phyloP scores from a whole-genome alignment of 1,284 basidiomycete genomes.

The Papiliotrema flavescens region DNA sequence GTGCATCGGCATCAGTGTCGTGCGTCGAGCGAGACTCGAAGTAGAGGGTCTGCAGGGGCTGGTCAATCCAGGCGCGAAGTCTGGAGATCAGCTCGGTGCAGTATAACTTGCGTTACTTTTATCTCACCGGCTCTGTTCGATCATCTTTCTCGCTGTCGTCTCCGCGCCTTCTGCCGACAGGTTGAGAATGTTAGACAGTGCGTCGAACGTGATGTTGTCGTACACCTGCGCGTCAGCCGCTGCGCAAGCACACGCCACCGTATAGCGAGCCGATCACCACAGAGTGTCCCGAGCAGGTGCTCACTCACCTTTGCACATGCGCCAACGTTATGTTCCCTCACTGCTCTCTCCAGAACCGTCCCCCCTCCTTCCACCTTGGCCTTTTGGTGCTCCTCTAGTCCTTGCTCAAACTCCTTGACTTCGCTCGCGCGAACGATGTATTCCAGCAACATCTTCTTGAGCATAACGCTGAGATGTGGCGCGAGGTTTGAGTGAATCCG shows the following conservation, averaged over 20 bases:
- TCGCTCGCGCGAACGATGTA: conserved; percentile 87
- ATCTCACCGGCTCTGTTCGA: conserved; percentile 79
- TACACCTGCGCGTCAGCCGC: too few species aligned
- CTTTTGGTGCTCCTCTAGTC: conserved; percentile 86
- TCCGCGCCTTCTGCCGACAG: conserved; percentile 83
- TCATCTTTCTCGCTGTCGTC: conserved; percentile 74
- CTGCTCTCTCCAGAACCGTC: conserved; percentile 93
- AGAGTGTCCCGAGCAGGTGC: too few species aligned
- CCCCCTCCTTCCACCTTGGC: conserved; percentile 75
- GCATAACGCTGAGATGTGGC: conserved; percentile 64
- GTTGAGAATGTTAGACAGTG: conserved; percentile 77
- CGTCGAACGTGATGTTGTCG: conserved; percentile 88
- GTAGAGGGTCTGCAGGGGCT: conserved; percentile 87
- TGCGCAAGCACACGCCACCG: neutral
- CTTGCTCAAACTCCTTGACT: conserved; percentile 81
- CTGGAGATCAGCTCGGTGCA: conserved; percentile 22
- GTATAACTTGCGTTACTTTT: too few species aligned
- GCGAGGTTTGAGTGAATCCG: conserved; percentile 64
- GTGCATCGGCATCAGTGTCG: conserved; percentile 69
- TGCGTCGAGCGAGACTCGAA: conserved; percentile 64
- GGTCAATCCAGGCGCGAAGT: conserved; percentile 84
- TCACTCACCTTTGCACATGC: conserved; percentile 72
- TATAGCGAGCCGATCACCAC: neutral
- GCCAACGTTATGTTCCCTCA: conserved; percentile 96
- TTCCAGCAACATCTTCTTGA: conserved; percentile 95